Conservation (phyloP, 2,329 filamentous ascomycete genomes). For the Tolypocladium capitatum region DNA sequence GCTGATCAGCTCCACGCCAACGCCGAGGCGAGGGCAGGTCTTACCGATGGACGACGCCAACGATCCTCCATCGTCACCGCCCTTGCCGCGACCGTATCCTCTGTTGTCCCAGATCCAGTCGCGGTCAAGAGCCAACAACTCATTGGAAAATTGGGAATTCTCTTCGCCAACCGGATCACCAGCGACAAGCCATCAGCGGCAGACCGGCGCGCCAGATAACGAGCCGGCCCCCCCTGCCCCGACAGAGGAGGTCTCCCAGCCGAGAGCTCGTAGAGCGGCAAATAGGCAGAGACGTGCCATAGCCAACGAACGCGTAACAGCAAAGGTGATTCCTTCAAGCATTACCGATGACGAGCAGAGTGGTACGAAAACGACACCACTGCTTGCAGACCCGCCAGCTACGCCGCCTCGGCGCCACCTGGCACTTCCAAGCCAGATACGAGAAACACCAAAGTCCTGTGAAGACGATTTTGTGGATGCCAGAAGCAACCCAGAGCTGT, state of each 20-base stretch:
- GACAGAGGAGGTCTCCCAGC: conserved; percentile 5
- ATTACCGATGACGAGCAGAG: conserved; percentile 9
- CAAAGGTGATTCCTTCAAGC: conserved; percentile 16
- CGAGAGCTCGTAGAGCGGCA: conserved; percentile 6
- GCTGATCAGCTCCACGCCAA: conserved; percentile 47
- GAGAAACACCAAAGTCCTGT: conserved; percentile 28
- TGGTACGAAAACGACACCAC: not conserved
- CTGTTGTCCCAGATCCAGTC: conserved; percentile 38
- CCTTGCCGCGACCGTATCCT: conserved; percentile 38
- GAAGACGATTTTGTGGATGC: conserved; percentile 38
- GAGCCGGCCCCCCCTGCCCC: conserved; percentile 6
- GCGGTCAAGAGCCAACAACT: conserved; percentile 23
- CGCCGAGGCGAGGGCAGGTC: conserved; percentile 41
- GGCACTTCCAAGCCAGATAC: conserved; percentile 3
- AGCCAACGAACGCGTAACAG: not conserved
- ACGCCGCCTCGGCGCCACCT: conserved; percentile 8
- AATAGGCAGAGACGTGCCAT: conserved; percentile 4
- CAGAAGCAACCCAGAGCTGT: conserved; percentile 25
- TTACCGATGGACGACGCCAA: conserved; percentile 35
- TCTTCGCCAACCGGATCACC: conserved; percentile 46
- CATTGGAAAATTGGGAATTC: conserved; percentile 35
- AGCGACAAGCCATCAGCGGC: conserved; percentile 15
- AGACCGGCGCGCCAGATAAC: conserved; percentile 2
- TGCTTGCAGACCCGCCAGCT: conserved; percentile 2
- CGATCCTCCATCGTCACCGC: conserved; percentile 46